Evolutionary conservation across 2,329 filamentous ascomycete genomes (phyloP).

Genomic region (Paramyrothecium sp.): DNA sequence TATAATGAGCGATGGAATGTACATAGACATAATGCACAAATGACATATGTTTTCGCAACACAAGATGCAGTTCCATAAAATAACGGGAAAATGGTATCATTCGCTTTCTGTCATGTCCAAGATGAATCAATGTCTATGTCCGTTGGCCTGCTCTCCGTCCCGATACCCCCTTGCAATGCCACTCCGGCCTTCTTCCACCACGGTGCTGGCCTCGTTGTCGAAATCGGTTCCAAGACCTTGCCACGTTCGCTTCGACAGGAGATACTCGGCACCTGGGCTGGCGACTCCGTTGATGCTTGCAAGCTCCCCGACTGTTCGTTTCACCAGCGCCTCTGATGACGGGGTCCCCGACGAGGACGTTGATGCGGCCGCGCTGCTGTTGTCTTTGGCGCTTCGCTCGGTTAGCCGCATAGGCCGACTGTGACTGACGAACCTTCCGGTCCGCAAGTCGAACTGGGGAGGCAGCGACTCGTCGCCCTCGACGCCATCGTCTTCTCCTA

Average conservation of each 20-base stretch:
- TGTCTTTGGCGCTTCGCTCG: constrained; percentile 16
- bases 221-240: constrained; percentile 89
- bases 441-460: constrained; percentile 90
- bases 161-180: constrained; percentile 88
- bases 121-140: constrained; percentile 23
- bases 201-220: constrained; percentile 55
- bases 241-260: constrained; percentile 84
- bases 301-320: constrained; percentile 62
- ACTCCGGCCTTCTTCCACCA: constrained; percentile 80
- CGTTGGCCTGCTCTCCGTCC: constrained; percentile 56
- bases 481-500: constrained; percentile 41
- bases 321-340: constrained; percentile 47
- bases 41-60: too few species aligned
- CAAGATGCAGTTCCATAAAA: too few species aligned
- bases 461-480: constrained; percentile 72
- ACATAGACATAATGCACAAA: too few species aligned
- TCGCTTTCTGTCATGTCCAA: not conserved
- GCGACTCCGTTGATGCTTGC: constrained; percentile 79
- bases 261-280: constrained; percentile 89
- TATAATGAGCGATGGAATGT: too few species aligned
- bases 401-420: constrained; percentile 69
- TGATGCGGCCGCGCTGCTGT: constrained; percentile 3
- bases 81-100: not conserved
- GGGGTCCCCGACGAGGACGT: constrained; percentile 5
- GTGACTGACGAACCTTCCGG: constrained; percentile 77